These are phyloP conservation scores for Diaporthe caulivora DNA, from an alignment of 2,329 filamentous ascomycete genomes.

Conservation along the genomic window DNA sequence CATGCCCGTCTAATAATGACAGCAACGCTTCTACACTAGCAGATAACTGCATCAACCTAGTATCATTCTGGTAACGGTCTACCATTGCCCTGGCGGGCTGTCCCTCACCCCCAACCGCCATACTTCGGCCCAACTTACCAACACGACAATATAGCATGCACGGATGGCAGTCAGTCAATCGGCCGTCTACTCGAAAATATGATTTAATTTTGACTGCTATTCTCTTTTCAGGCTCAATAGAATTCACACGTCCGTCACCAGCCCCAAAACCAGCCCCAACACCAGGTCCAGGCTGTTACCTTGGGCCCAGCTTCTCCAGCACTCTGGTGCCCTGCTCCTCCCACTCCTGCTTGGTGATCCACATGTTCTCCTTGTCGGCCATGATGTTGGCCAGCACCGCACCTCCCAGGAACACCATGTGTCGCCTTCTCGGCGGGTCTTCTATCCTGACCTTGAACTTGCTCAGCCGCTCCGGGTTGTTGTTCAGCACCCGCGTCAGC, in stretches of 20 bases:
- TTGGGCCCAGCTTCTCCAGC: constrained; percentile 92
- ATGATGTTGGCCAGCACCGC: constrained; percentile 98
- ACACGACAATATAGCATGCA: not conserved
- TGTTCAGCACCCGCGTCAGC: constrained; percentile 90
- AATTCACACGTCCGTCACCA: constrained; percentile 27
- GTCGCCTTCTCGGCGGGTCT: constrained; percentile 92
- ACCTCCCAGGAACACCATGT: constrained; percentile 99
- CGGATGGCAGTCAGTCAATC: not conserved
- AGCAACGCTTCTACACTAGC: not conserved
- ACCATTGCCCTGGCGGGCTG: not conserved
- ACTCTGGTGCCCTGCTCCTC: constrained; percentile 88
- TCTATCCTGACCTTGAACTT: constrained; percentile 99
- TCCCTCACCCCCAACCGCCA: not conserved
- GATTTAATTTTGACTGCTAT: constrained; percentile 23
- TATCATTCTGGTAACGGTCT: not conserved
- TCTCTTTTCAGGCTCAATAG: constrained; percentile 10
- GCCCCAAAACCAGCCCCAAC: constrained; percentile 35
- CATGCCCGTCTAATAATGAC: not conserved
- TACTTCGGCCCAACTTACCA: not conserved
- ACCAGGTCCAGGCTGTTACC: constrained; percentile 61
- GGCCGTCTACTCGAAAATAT: not conserved
- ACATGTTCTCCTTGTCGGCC: constrained; percentile 99
- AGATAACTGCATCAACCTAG: not conserved
- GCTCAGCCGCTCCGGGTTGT: constrained; percentile 92
- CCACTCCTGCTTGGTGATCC: constrained; percentile 98